phyloP scores from a whole-genome alignment of 2,329 filamentous ascomycete genomes.

The Intubia oerlemansii region DNA sequence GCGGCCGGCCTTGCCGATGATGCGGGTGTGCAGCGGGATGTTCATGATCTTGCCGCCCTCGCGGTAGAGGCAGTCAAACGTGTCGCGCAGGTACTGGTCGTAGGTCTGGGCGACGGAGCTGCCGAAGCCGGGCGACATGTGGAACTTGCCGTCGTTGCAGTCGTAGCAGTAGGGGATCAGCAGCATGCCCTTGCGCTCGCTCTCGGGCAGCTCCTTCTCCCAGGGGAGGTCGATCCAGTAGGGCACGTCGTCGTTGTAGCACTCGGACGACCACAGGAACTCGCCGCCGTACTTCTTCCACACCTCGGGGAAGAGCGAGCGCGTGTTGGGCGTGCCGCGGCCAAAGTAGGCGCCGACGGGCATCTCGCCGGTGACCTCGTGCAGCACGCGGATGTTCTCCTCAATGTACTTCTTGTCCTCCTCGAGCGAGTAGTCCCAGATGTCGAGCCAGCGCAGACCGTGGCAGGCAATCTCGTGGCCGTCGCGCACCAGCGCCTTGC shows the following conservation, averaged over 20 bases:
- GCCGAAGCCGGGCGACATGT: constrained; percentile 21
- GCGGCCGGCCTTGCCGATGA: constrained; percentile 28
- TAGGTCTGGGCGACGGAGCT: constrained; percentile 19
- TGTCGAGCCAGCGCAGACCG: constrained; percentile 7
- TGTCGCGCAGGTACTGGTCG: constrained; percentile 25
- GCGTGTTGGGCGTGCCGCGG: constrained; percentile 8
- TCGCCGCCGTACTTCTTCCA: constrained; percentile 5
- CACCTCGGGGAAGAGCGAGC: constrained; percentile 6
- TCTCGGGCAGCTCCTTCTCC: constrained; percentile 5
- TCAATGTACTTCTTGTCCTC: constrained; percentile 6
- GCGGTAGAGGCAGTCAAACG: constrained; percentile 31
- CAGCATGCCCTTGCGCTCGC: constrained; percentile 6
- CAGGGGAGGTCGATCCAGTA: constrained; percentile 9
- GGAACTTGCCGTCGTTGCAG: constrained; percentile 10
- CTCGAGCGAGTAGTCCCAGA: constrained; percentile 6
- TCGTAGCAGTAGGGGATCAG: constrained; percentile 9
- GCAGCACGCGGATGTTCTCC: constrained; percentile 5
- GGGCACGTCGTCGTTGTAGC: constrained; percentile 8
- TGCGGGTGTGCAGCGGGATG: constrained; percentile 28
- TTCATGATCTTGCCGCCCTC: constrained; percentile 38
- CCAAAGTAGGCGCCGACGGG: constrained; percentile 8
- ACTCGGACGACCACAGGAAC: constrained; percentile 7
- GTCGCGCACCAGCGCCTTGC: constrained; percentile 5
- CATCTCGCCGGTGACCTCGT: constrained; percentile 6
- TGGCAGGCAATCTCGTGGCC: constrained; percentile 8